A percentile compares a stretch with the other conserved stretches of the same genome.
Conservation (phyloP, 495 filamentous ascomycete genomes). For the Delitschia confertaspora region DNA sequence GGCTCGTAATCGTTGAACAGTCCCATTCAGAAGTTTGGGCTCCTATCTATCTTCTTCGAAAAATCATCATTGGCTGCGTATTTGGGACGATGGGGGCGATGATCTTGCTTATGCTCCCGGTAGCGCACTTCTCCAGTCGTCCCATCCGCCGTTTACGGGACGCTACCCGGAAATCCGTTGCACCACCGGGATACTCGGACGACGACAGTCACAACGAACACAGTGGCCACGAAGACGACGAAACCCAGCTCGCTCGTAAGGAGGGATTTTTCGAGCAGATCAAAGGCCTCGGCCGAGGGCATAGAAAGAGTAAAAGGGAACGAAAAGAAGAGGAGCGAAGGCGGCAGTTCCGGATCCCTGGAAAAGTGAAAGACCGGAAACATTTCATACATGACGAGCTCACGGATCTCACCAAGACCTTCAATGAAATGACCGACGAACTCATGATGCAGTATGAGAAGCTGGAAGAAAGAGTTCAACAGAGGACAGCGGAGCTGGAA, state of each 20-base stretch:
- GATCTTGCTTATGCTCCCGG: constrained; percentile 58
- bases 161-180: constrained; percentile 68
- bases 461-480: constrained; percentile 72
- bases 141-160: constrained; percentile 69
- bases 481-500: constrained; percentile 76
- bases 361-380: constrained; percentile 65
- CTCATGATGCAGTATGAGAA: constrained; percentile 74
- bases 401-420: constrained; percentile 75
- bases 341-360: constrained; percentile 69
- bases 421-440: constrained; percentile 92
- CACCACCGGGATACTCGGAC: constrained; percentile 48
- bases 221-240: constrained; percentile 32
- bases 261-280: constrained; percentile 38
- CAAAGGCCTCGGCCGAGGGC: constrained; percentile 28
- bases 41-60: constrained; percentile 63
- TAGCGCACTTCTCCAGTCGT: constrained; percentile 68
- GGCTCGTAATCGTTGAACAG: constrained; percentile 76
- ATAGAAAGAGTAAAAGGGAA: constrained; percentile 30
- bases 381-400: constrained; percentile 76
- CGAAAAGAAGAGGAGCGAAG: constrained; percentile 38
- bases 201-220: constrained; percentile 33
- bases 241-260: constrained; percentile 34
- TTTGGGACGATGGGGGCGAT: constrained; percentile 70
- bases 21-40: constrained; percentile 59
- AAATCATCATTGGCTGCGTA: constrained; percentile 72